Conservation (phyloP, 441 rosid species). For the Pelargonium citronellum region DNA sequence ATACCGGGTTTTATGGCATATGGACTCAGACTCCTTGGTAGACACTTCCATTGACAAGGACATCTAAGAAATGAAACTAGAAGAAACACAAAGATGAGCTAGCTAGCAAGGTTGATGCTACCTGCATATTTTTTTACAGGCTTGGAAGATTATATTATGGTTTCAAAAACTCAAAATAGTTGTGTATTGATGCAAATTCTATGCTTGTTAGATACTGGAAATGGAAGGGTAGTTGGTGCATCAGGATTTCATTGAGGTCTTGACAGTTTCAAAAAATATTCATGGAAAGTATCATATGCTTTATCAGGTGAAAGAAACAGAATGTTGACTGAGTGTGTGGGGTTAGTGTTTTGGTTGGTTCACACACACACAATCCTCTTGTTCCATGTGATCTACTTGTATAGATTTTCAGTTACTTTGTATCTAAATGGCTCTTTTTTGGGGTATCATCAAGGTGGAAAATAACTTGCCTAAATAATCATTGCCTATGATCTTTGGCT, state of each 20-base stretch:
- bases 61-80: no score
- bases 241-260: background rate
- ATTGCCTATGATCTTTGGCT: background rate
- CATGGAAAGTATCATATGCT: background rate
- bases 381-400: background rate
- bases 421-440: background rate
- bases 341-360: background rate
- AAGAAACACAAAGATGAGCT: background rate
- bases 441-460: background rate
- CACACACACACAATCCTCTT: background rate
- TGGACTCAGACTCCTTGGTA: constrained; percentile 8
- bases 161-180: background rate
- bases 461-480: background rate
- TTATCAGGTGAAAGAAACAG: background rate
- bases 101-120: background rate
- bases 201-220: background rate
- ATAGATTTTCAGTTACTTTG: background rate
- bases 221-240: background rate
- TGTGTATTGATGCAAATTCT: background rate
- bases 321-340: background rate
- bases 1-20: constrained; percentile 18
- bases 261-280: background rate
- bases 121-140: no score
- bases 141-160: no score
- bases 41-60: constrained; percentile 30